phyloP scores from a whole-genome alignment of 176 grass and related monocot species.

The Ananas comosus region DNA sequence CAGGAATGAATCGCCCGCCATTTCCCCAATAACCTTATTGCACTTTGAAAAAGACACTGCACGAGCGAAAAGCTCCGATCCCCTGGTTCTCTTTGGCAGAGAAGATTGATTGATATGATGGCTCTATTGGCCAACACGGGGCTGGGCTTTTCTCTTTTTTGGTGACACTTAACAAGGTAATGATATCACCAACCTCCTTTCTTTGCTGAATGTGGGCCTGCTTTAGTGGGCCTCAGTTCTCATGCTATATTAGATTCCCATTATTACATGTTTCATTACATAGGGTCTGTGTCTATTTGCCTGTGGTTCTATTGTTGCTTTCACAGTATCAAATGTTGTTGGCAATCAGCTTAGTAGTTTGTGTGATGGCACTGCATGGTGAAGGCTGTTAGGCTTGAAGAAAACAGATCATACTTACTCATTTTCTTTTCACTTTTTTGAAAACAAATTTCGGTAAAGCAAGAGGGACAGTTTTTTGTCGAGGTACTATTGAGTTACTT shows the following conservation, averaged over 20 bases:
- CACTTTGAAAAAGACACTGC: slow-evolving; percentile 15
- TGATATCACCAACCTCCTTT: neutral
- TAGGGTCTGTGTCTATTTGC: neutral
- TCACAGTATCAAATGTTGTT: neutral
- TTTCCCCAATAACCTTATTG: neutral
- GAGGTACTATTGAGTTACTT: too few species aligned
- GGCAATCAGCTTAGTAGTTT: neutral
- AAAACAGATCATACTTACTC: too few species aligned
- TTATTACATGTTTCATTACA: neutral
- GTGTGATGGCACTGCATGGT: neutral
- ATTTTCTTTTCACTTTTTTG: slow-evolving; percentile 2
- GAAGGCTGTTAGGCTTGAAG: neutral
- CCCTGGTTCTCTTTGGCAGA: slow-evolving; percentile 18
- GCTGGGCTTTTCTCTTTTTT: neutral
- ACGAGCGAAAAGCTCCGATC: slow-evolving; percentile 22
- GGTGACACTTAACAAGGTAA: slow-evolving; percentile 13
- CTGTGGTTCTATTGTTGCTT: neutral
- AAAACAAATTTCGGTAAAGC: too few species aligned
- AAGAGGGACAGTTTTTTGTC: too few species aligned
- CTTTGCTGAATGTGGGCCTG: neutral
- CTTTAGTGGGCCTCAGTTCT: neutral
- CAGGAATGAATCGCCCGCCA: slow-evolving; percentile 19
- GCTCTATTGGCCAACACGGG: neutral
- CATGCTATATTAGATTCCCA: neutral
- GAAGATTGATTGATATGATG: slow-evolving; percentile 10